Evolutionary conservation across 2,329 filamentous ascomycete genomes (phyloP), one percentile per base, ranked within the genome.

Genomic region (Fusarium sambucinum): DNA sequence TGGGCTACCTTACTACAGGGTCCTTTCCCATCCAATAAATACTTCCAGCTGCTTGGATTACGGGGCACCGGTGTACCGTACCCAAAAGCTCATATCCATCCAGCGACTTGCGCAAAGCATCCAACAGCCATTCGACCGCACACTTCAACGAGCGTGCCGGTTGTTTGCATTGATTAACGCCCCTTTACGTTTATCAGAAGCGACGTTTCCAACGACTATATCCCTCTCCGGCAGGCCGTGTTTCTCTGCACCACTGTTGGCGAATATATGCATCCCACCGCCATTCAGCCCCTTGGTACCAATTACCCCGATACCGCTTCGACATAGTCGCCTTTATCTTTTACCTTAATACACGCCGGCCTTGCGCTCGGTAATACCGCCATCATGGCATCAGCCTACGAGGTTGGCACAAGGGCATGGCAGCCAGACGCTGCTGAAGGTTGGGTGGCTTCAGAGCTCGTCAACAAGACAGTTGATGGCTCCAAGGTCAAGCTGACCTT

Each of bases 391-490:
- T 92, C 96, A 82, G 93, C 89, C 79, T 98, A 96, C 84, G 94
- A 98, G 86, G 89, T 97, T 78, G 96, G 95, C 78, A 98, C 95
- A 76, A 90, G 93, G 88, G 96, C 94, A 79, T 99, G 96, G 96
- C 96, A 98, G 87, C 94, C 96, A 75, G 96, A 99, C 85, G 84
- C 89, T 79, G 92, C 92, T 66, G 95, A 99, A 82, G 96, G 96
- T 83, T 99, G 96, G 95, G 89, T 99, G 80, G 92, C 94, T 78
- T 97, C 96, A 46, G 94, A 98, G 86, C 92, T 99, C 74, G 86
- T 91, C 79, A 91, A 92, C 81, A 97, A 96, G 86, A 86, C 87
- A 58, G 84, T 93, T 71, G 86, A 96, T 77, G 96, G 94, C 66
- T 87, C 93, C 77, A 97, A 97, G 79, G 92, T 95, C 76, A 91